A percentile compares a stretch with the other conserved stretches of the same genome.
Conservation (phyloP, 2,329 filamentous ascomycete genomes). For the Emmonsiellopsis sp. region DNA sequence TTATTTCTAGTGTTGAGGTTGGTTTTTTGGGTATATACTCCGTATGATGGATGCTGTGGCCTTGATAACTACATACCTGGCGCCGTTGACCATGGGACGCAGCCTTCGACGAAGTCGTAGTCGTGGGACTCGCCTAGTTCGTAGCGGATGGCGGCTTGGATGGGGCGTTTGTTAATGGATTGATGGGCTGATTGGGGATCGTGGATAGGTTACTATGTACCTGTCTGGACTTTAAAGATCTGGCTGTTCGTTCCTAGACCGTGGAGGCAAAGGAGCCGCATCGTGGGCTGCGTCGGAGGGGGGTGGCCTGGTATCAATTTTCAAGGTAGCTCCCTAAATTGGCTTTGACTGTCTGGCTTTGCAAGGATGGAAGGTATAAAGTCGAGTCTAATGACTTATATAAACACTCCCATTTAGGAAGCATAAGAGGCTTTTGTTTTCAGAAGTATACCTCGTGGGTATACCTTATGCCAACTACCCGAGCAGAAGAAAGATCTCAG, state of each 20-base stretch:
- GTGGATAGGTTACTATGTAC: background rate
- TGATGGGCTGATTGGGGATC: background rate
- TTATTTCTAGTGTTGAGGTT: background rate
- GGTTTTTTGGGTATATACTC: no score
- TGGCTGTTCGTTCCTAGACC: conserved; percentile 15
- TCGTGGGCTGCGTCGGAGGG: background rate
- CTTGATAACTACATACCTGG: conserved; percentile 5
- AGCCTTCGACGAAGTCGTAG: conserved; percentile 17
- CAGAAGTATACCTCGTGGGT: no score
- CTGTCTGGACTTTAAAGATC: background rate
- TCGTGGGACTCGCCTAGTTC: conserved; percentile 13
- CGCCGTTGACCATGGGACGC: conserved; percentile 8
- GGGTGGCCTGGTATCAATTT: no score
- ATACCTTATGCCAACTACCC: no score
- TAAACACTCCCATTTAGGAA: no score
- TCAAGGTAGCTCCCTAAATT: no score
- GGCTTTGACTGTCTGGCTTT: no score
- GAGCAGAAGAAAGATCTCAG: no score
- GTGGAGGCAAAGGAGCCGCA: conserved; percentile 16
- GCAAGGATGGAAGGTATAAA: no score
- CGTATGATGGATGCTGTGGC: background rate
- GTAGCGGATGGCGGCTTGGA: conserved; percentile 14
- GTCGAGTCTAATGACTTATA: no score
- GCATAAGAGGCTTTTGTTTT: no score
- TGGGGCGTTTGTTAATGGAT: background rate